Evolutionary conservation across 2,329 filamentous ascomycete species (phyloP), one percentile per base, ranked within the genome.

Genomic region (Botrytis cinerea): DNA sequence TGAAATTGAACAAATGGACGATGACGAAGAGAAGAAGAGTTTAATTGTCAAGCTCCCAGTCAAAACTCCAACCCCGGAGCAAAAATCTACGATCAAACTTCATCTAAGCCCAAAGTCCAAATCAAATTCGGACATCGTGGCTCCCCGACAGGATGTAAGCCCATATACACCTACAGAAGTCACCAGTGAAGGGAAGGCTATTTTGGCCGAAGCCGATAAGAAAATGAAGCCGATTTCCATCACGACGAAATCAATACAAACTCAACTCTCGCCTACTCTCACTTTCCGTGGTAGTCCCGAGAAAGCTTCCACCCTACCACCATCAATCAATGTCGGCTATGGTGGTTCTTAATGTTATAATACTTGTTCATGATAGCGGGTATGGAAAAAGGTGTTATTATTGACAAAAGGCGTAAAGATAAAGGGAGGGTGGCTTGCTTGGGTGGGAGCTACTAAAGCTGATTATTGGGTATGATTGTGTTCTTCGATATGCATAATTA

Each of bases 41-140:
- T 86, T 95, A 59, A 87, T 97, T 69, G 91, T 97, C 73, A 95
- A 93, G 81, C 85, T 97, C 22, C 86, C 87, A 10, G 82, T 90
- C 54, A 80, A 80, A 59, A 80, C 78, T 14, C 80, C 80, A 59
- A 80, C 78, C 10, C 80, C 80, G 32, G 80, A 81, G 71, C 75
- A 74, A 51, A 80, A 78, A 69, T 76, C 76, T 4, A 74, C 73
- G 14, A 78, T 79, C 72, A 80, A 80, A 57, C 64, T 79, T 28
- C 74, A 63, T 25, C 18, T 77, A 32, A 74, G 73, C 60, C 74
- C 76, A 32, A 67, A 74, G 43, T 57, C 72, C 66, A 76, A 73
- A 43, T 35, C 67, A 32, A 59, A 46, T 28, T 45, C 48, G 20
- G 35, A 60, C 51, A 70, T 18, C 66, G 38, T 74, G 67, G 48